Conservation (phyloP, 202 grass and related monocot genomes). For the Zizania palustris region DNA sequence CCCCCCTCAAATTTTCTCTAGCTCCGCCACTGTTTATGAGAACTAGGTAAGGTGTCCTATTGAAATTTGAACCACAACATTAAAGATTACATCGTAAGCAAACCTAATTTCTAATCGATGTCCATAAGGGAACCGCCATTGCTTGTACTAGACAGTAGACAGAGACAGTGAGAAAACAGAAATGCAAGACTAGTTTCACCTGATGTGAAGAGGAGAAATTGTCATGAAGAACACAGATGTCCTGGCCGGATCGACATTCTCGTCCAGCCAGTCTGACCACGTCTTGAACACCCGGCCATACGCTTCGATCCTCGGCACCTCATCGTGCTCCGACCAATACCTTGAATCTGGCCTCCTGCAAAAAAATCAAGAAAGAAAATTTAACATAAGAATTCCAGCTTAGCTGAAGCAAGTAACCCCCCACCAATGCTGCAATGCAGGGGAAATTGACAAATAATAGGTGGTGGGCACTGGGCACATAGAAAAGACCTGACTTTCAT, state of each 20-base stretch:
- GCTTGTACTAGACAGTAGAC: background rate
- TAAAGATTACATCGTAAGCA: background rate
- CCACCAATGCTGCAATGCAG: background rate
- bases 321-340: constrained; percentile 65
- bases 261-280: constrained; percentile 61
- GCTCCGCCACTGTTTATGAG: too few relatives aligned
- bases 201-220: constrained; percentile 74
- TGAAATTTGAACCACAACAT: constrained; percentile 3
- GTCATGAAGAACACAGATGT: constrained; percentile 78
- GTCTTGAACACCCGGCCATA: constrained; percentile 67
- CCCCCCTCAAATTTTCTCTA: too few relatives aligned
- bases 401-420: too few relatives aligned
- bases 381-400: constrained; percentile 12
- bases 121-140: background rate
- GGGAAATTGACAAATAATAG: too few relatives aligned
- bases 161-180: background rate
- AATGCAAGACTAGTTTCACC: constrained; percentile 45
- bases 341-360: constrained; percentile 65
- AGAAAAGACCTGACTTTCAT: constrained; percentile 69
- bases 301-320: constrained; percentile 59
- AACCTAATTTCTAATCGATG: background rate
- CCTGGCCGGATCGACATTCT: constrained; percentile 56
- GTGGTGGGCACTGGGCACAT: too few relatives aligned
- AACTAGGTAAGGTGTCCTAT: constrained; percentile 15
- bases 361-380: background rate